Base-by-base conservation (phyloP, 306 rosid species). In the Prunus davidiana region DNA sequence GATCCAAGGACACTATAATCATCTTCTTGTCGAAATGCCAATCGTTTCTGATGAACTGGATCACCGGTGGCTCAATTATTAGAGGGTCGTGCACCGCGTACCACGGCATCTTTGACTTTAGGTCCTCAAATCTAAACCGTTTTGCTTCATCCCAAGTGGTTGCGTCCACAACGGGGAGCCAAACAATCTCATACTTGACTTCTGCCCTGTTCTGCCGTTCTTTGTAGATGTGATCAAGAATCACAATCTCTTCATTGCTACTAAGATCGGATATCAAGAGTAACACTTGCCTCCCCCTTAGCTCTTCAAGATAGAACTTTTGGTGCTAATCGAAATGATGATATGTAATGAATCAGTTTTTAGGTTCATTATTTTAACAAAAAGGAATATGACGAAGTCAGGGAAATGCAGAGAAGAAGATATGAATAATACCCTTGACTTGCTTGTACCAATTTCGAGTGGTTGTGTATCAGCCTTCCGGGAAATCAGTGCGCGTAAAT, bases 1-100 rank as follows among this genome's bases (percentile, higher is more conserved):
- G 96, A 86, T 94, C 98, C 80, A 90, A 76, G 41, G 91, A 81
- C 41, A 91, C 98, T 24, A 94, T n/a, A 72, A 92, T 90, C 71
- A 90, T 78, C 64, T 71, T 94, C 87, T 92, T 91, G 51, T 85
- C 69, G 77, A 79, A 94, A 52, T 82, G 70, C 96, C 97, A 94
- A 49, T 79, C 79, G 52, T 89, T 91, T 77, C 85, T 85, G 80
- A 90, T 85, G 78, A 81, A 89, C 85, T 84, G 90, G 60, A 90
- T 50, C 27, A 83, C 93, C 18, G 92, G 76, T 7, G 84, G 87
- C 61, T 90, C 90, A 46, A 92, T 84, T 24, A 84, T 84, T 65
- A 62, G 61, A 72, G 97, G 98, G 66, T 88, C 84, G 19, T 55
- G 47, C 76, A 94, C 92, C 51, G 82, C 76, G 61, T 78, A 77